Evolutionary conservation across 345 rosid genomes (phyloP), one percentile per base, ranked within the genome.

Genomic region (Linum usitatissimum): DNA sequence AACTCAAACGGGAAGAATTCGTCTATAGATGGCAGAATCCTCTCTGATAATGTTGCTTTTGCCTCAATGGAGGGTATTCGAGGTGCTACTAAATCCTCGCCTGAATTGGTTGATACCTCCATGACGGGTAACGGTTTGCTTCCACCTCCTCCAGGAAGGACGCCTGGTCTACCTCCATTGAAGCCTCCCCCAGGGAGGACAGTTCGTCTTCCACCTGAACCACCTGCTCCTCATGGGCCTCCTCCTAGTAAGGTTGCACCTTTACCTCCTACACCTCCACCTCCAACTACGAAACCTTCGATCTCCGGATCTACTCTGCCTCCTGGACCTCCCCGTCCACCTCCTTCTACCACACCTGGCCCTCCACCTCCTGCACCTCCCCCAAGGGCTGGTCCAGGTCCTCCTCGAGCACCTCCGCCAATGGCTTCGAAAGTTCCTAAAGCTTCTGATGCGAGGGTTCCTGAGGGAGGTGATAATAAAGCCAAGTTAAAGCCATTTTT

Each of bases 401-500:
- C 76, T 56, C 84, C 98, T 30, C 96, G 93, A 34, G 87, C 95
- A 69, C 84, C 89, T 0, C 55, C 74, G 77, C 70, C 77, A 40
- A 38, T 55, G 2, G 83, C 82, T 86, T 48, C 88, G 77, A 80
- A 81, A 75, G 61, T 14, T 40, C 66, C 71, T 55, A 72, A 71
- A 55, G 68, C 79, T 55, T 77, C 84, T 64, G 90, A 77, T 51
- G 45, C 55, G 36, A 80, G 73, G 38, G 77, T 74, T 6, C 87
- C 81, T 40, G 55, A 73, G 62, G 76, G 18, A 9, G 62, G 78
- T 68, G 81, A 77, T 65, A 78, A 93, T 62, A 93, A 86, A 84
- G 63, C 97, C 73, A 93, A 90, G 77, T 66, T 90, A 71, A 93
- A 93, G 70, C 99, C 99, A 18, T 93, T 93, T 75, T 93, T 93